phyloP scores from a whole-genome alignment of 768 basidiomycete species.

The Auricularia sp. region DNA sequence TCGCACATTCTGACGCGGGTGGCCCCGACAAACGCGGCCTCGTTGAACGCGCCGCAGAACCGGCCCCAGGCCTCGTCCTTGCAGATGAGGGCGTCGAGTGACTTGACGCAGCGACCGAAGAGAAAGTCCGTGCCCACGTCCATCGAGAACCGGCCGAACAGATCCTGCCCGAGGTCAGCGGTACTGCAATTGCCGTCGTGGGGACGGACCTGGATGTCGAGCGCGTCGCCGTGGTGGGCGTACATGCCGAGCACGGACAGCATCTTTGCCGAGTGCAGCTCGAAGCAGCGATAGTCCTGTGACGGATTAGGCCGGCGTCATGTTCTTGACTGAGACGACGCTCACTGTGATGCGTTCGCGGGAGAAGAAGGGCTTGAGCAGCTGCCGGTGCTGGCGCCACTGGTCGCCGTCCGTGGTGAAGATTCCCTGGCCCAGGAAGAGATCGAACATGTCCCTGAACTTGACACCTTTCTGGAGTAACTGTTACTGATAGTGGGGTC shows the following conservation, averaged over 20 bases:
- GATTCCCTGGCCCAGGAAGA: constrained; percentile 19
- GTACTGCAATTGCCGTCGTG: background rate
- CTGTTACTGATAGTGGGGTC: background rate
- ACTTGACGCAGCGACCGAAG: constrained; percentile 13
- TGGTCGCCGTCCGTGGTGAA: constrained; percentile 19
- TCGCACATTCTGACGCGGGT: constrained; percentile 12
- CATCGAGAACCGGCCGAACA: constrained; percentile 16
- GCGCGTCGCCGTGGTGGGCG: constrained; percentile 1
- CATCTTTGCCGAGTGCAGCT: constrained; percentile 12
- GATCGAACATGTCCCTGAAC: constrained; percentile 15
- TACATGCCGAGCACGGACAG: constrained; percentile 8
- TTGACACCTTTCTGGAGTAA: constrained; percentile 13
- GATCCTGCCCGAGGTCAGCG: constrained; percentile 4
- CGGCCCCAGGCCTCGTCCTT: background rate
- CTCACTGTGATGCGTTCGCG: constrained; percentile 13
- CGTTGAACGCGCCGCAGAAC: constrained; percentile 11
- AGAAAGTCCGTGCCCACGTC: constrained; percentile 19
- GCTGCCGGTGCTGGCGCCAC: constrained; percentile 14
- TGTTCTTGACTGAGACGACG: background rate
- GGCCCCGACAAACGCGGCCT: constrained; percentile 4
- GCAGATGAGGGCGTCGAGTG: constrained; percentile 3
- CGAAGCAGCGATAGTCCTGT: constrained; percentile 13
- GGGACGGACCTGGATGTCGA: constrained; percentile 11
- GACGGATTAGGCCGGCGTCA: background rate
- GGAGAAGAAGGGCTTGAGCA: constrained; percentile 18